phyloP scores from a whole-genome alignment of 768 basidiomycete species.

The Tulasnella sp. region DNA sequence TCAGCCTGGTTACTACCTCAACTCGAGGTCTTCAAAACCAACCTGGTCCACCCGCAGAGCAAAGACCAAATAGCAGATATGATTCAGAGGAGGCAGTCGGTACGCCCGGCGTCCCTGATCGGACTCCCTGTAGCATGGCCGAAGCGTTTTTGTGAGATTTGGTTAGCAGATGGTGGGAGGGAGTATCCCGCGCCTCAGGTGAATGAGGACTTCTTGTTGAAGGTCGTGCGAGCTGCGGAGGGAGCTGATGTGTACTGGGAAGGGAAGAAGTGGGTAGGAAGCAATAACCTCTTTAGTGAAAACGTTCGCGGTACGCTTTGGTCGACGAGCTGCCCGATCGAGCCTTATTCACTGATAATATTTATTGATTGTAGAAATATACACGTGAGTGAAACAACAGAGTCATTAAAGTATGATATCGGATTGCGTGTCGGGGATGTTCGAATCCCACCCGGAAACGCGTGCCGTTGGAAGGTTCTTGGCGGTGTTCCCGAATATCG shows the following conservation, averaged over 20 bases:
- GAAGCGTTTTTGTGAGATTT: background rate
- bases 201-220: background rate
- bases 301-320: too few relatives aligned
- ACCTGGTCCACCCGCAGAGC: background rate
- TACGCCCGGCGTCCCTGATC: too few relatives aligned
- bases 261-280: background rate
- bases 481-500: too few relatives aligned
- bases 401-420: too few relatives aligned
- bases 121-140: background rate
- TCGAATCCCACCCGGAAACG: too few relatives aligned
- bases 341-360: too few relatives aligned
- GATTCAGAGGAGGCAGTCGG: background rate
- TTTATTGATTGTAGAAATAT: too few relatives aligned
- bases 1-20: background rate
- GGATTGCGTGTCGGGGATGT: too few relatives aligned
- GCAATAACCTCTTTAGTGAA: too few relatives aligned
- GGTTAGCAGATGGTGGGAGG: background rate
- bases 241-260: background rate
- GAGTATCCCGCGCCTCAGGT: background rate
- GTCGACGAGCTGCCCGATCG: too few relatives aligned
- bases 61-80: background rate
- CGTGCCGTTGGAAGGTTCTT: too few relatives aligned
- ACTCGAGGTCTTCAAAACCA: background rate
- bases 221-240: background rate
- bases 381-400: too few relatives aligned